Base-by-base conservation (phyloP, 768 basidiomycete genomes). In the Tulasnella sp. region DNA sequence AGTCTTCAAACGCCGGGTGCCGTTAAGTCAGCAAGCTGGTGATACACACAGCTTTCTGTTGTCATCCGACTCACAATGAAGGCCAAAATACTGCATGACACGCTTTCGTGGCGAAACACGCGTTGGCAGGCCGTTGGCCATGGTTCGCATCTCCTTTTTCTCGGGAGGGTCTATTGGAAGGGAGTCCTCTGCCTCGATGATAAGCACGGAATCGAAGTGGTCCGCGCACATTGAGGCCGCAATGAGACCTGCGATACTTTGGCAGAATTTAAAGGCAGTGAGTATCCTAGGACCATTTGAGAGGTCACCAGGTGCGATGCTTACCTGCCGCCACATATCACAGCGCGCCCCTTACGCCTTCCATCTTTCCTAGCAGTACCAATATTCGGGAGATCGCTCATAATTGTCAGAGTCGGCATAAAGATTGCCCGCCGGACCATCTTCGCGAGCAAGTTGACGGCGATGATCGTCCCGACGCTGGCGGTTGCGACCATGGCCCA, bases 101-200 rank as follows among this genome's bases (percentile, higher is more conserved):
- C 57, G 31, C n/a, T 25, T 49, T 17, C 57, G 8, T 0, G 22
- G 17, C 5, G 27, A 31, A 30, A 42, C 19, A 9, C 19, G 19
- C 11, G 15, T 38, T 9, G 19, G 27, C 25, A 31, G 24, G 4
- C 57, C 57, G 17, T 38, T 27, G 29, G 17, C 49, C 24, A 27
- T 41, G 4, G 27, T 41, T 12, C 42, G 45, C 10, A 34, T 21
- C 15, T 31, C 38, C 31, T 30, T 3, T n/a, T 22, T 34, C 29
- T 59, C 30, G 2, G 46, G 46, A 29, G 49, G 29, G 11, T 31
- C 38, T 12, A 19, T 29, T 3, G 45, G 45, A 25, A 49, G 48
- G 29, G 45, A 59, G 10, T 21, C 48, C 5, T 59, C 57, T 4
- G 57, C 25, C 30, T 59, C 57, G 29, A 59, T 41, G 25, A 59